phyloP scores from a whole-genome alignment of 2,329 filamentous ascomycete genomes.

The Ophiostoma pallidulum region DNA sequence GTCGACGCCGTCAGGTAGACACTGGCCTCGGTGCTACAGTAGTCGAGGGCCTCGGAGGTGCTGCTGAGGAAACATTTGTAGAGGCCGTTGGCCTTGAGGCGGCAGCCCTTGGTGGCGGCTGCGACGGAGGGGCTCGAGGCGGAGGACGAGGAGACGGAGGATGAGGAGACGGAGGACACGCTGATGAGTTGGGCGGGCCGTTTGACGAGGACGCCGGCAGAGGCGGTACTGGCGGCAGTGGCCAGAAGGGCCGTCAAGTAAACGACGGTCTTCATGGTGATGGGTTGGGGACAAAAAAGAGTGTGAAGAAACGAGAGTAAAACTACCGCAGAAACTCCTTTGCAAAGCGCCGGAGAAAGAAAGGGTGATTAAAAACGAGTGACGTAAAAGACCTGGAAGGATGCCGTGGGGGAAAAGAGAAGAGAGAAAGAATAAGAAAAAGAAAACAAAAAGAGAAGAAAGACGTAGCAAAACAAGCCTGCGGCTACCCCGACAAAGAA shows the following conservation, averaged over 20 bases:
- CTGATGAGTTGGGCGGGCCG: too few species aligned
- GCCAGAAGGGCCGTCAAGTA: not conserved
- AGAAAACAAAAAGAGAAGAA: not conserved
- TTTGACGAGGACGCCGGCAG: slow-evolving; percentile 1
- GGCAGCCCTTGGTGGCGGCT: not conserved
- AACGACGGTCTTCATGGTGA: not conserved
- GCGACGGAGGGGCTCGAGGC: not conserved
- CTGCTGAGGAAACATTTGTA: not conserved
- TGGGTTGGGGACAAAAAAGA: not conserved
- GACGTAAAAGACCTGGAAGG: too few species aligned
- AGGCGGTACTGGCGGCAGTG: not conserved
- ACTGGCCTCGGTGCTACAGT: slow-evolving; percentile 1
- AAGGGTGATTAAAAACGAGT: not conserved
- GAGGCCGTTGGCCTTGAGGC: not conserved
- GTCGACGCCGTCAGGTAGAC: not conserved
- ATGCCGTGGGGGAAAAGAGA: too few species aligned
- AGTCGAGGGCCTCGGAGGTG: not conserved
- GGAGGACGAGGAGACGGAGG: not conserved
- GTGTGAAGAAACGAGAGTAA: not conserved
- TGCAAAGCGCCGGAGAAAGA: not conserved
- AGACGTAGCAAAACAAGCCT: not conserved
- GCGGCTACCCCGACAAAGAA: too few species aligned
- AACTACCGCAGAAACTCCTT: not conserved
- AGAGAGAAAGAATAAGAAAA: not conserved
- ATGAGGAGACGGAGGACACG: not conserved